Percentiles rank a stretch among this genome's conserved stretches.
phyloP scores from a whole-genome alignment of 208 protist genomes.

The Acanthamoeba pearcei region DNA sequence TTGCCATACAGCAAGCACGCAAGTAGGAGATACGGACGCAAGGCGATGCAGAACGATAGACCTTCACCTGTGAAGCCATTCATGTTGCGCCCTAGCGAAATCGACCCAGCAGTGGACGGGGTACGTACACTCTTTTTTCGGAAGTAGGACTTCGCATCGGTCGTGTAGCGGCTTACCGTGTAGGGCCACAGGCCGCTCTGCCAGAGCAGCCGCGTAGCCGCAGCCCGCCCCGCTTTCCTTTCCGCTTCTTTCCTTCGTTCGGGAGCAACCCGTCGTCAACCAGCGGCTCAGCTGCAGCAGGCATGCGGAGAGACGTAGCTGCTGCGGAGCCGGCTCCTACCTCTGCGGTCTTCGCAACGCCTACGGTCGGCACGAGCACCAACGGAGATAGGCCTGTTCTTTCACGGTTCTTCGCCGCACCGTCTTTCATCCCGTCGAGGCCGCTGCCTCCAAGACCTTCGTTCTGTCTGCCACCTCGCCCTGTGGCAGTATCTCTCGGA shows the following conservation, averaged over 20 bases:
- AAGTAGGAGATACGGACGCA: not conserved
- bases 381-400: not conserved
- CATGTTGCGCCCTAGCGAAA: not conserved
- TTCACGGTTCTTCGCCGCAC: not conserved
- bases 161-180: not conserved
- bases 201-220: not conserved
- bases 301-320: not conserved
- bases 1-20: not conserved
- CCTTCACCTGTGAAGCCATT: not conserved
- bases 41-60: not conserved
- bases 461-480: not conserved
- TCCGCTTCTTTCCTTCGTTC: constrained; percentile 56
- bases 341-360: not conserved
- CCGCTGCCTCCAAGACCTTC: not conserved
- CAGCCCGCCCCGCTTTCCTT: not conserved
- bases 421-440: not conserved
- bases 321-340: not conserved
- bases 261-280: not conserved
- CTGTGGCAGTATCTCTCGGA: not conserved
- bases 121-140: not conserved
- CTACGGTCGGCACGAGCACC: not conserved
- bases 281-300: not conserved
- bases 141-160: not conserved
- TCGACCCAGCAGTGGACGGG: not conserved
- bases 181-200: not conserved